Evolutionary conservation across 1,284 basidiomycete species (phyloP), one percentile per base, ranked within the genome.

Genomic region (Ceratobasidium sp.): DNA sequence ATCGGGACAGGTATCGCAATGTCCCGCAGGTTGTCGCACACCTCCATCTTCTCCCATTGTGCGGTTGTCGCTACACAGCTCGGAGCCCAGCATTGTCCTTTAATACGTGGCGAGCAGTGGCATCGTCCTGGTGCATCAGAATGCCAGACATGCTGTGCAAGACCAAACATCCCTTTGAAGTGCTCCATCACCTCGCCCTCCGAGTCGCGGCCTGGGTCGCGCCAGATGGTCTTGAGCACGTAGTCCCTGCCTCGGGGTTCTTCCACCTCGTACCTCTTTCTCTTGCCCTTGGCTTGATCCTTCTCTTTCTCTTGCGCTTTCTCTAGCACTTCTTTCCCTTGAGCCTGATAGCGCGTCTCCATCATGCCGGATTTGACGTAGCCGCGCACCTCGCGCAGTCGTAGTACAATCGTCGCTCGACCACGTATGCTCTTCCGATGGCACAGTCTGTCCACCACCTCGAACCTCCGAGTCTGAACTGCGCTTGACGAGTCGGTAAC

Each of bases 341-440:
- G n/a, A n/a, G n/a, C n/a, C n/a, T n/a, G n/a, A n/a, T n/a, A n/a
- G n/a, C n/a, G n/a, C n/a, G n/a, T n/a, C n/a, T n/a, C n/a, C n/a
- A n/a, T n/a, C n/a, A n/a, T n/a, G n/a, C n/a, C 55, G 25, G 25
- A 43, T 13, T 15, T 5, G 15, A 29, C 52, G 20, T 7, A 17
- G 10, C 31, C 0, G 4, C 40, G 10, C 10, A 65, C 62, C 49
- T 65, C 49, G 5, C 38, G 62, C 12, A 65, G 13, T 8, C 34
- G 62, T 2, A 65, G 38, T 3, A 65, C 62, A n/a, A 65, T 65
- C 15, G 62, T 65, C 35, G 62, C 62, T 10, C 62, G 50, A 20
- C 62, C 62, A n/a, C 35, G 35, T 1, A 65, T 65, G 27, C 38
- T 31, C 35, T 65, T 42, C 15, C 62, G 62, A 34, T 65, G 62